A percentile compares a stretch with the other conserved stretches of the same genome.
phyloP scores from a whole-genome alignment of 2,329 filamentous ascomycete species.

The Colletotrichum echinochloae region DNA sequence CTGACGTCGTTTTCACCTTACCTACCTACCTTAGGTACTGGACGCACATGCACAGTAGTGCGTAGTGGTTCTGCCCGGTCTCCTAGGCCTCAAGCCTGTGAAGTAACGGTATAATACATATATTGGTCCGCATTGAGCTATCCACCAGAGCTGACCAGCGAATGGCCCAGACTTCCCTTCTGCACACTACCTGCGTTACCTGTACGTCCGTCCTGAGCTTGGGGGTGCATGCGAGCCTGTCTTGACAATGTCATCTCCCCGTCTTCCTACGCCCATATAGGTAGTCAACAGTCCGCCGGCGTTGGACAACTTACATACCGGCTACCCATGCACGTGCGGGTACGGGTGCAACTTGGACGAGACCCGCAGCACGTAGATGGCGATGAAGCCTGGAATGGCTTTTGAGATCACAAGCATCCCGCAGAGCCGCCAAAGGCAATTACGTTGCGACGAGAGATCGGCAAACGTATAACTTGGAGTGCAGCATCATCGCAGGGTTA shows the following conservation, averaged over 20 bases:
- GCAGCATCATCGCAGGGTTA: neutral
- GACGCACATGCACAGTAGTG: too few species aligned
- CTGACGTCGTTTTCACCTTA: slow-evolving; percentile 33
- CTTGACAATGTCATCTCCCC: neutral
- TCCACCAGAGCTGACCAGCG: neutral
- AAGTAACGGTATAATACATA: too few species aligned
- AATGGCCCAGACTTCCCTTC: neutral
- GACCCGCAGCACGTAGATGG: neutral
- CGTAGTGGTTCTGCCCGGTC: neutral
- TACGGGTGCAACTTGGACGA: neutral
- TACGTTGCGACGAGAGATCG: neutral
- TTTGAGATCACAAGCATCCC: neutral
- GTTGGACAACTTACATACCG: neutral
- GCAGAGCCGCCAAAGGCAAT: neutral
- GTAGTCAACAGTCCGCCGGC: neutral
- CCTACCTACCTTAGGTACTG: neutral
- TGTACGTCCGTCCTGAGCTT: neutral
- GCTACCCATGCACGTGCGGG: neutral
- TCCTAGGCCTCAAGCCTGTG: too few species aligned
- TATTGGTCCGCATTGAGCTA: neutral
- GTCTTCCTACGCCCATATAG: neutral
- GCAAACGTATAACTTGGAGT: neutral
- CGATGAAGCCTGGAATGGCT: neutral
- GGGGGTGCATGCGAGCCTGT: neutral
- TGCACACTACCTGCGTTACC: too few species aligned